phyloP scores from a whole-genome alignment of 2,329 filamentous ascomycete species.

The Phaeosphaeria sp. region DNA sequence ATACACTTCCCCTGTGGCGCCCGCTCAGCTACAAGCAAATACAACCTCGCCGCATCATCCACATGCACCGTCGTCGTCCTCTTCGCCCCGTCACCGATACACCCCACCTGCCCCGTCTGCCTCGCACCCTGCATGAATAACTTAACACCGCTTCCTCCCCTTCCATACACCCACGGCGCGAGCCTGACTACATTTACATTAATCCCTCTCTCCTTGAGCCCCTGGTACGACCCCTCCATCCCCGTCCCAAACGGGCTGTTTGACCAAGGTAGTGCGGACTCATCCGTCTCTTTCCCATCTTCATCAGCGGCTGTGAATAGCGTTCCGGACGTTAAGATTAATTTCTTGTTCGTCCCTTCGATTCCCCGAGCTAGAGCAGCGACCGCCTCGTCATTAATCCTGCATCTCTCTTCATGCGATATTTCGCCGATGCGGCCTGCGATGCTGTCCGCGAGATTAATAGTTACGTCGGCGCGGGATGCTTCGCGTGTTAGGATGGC shows the following conservation, averaged over 20 bases:
- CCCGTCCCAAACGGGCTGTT: background rate
- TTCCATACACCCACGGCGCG: slow-evolving; percentile 55
- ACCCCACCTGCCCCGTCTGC: slow-evolving; percentile 28
- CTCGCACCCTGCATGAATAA: slow-evolving; percentile 43
- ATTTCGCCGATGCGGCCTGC: background rate
- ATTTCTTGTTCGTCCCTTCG: slow-evolving; percentile 43
- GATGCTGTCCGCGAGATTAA: slow-evolving; percentile 48
- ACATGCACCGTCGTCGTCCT: slow-evolving; percentile 51
- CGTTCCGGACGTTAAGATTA: slow-evolving; percentile 48
- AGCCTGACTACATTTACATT: slow-evolving; percentile 49
- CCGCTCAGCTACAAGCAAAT: slow-evolving; percentile 48
- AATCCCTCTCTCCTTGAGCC: slow-evolving; percentile 39
- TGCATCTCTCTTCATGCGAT: slow-evolving; percentile 10
- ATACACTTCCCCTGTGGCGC: slow-evolving; percentile 44
- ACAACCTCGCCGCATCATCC: slow-evolving; percentile 53
- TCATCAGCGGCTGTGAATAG: slow-evolving; percentile 30
- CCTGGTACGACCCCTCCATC: slow-evolving; percentile 14
- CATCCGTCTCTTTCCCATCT: slow-evolving; percentile 39
- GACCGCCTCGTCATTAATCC: slow-evolving; percentile 46
- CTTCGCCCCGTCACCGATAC: slow-evolving; percentile 30
- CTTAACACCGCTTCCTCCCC: slow-evolving; percentile 47
- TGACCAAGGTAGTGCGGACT: slow-evolving; percentile 19
- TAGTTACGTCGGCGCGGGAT: slow-evolving; percentile 51
- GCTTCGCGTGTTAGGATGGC: slow-evolving; percentile 50
- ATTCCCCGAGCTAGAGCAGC: slow-evolving; percentile 49